Conservation (phyloP, 1,139 yeast genomes). For the Scheffersomyces segobiensis region DNA sequence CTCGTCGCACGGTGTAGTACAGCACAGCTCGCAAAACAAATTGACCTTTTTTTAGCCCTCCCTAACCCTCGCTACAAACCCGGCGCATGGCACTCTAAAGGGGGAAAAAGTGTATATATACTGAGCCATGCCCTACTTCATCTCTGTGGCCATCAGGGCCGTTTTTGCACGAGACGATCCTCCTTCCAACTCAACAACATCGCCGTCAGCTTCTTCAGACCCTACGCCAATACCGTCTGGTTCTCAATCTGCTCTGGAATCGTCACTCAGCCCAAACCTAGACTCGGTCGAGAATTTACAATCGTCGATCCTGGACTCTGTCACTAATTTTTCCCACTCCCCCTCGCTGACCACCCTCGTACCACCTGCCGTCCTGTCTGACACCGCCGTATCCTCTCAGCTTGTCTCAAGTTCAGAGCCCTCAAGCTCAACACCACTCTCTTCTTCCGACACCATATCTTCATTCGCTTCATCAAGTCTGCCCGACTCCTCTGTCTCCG, state of each 20-base stretch:
- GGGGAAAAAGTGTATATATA: neutral
- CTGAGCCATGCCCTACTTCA: neutral
- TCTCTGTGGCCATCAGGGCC: neutral
- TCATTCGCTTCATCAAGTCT: neutral
- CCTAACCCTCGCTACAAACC: neutral
- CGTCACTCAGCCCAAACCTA: neutral
- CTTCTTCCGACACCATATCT: neutral
- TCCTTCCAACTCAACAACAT: neutral
- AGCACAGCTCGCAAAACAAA: neutral
- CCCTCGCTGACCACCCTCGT: neutral
- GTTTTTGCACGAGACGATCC: slow-evolving; percentile 1
- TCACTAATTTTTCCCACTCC: neutral
- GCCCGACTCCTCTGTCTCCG: neutral
- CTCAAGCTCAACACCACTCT: neutral
- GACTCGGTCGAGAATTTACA: neutral
- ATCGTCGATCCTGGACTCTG: neutral
- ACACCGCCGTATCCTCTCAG: slow-evolving; percentile 1
- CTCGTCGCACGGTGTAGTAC: neutral
- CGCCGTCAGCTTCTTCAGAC: neutral
- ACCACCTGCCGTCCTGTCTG: neutral
- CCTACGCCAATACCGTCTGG: neutral
- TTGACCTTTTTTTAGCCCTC: neutral
- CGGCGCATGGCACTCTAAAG: neutral
- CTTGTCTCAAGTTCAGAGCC: slow-evolving; percentile 1
- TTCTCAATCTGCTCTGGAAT: neutral